Percentiles rank a stretch among this genome's conserved stretches.
These are phyloP conservation scores for Aristolochia fimbriata DNA, from an alignment of 164 flowering plant species.

Conservation along the genomic window DNA sequence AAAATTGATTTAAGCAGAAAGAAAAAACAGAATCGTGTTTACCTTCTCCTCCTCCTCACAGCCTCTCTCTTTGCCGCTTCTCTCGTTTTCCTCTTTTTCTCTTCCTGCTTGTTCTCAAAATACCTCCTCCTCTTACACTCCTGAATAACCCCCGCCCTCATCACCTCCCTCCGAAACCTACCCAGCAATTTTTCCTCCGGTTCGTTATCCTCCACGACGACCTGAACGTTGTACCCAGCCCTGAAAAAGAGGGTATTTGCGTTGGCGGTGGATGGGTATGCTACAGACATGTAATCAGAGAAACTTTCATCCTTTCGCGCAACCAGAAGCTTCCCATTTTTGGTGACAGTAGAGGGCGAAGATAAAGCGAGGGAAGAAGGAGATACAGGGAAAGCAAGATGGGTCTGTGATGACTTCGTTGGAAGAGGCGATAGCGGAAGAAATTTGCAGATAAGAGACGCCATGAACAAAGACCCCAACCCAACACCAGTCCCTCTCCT, in stretches of 20 bases:
- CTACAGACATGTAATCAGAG: neutral
- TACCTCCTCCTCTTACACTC: slow-evolving; percentile 51
- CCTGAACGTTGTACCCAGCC: slow-evolving; percentile 51
- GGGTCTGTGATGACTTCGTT: slow-evolving; percentile 6
- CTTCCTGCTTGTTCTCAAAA: slow-evolving; percentile 55
- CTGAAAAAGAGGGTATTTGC: slow-evolving; percentile 1
- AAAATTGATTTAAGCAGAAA: neutral
- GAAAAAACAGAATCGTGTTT: neutral
- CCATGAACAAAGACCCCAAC: slow-evolving; percentile 2
- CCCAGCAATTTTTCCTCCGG: slow-evolving; percentile 55
- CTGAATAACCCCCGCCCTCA: slow-evolving; percentile 57
- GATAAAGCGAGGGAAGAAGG: slow-evolving; percentile 4
- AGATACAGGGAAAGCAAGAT: slow-evolving; percentile 1
- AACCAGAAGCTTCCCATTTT: neutral
- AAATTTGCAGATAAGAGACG: slow-evolving; percentile 24
- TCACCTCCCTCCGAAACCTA: slow-evolving; percentile 59
- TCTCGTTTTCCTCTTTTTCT: slow-evolving; percentile 52
- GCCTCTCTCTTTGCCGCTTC: slow-evolving; percentile 53
- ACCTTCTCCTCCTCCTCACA: slow-evolving; percentile 33
- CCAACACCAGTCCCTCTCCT: no score
- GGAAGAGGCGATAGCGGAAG: slow-evolving; percentile 20
- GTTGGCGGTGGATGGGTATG: neutral
- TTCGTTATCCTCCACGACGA: slow-evolving; percentile 55
- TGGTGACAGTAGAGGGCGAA: slow-evolving; percentile 2
- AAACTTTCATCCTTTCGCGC: neutral